Evolutionary conservation across 2,329 filamentous ascomycete species (phyloP).

Genomic region (Trichoderma sp.): DNA sequence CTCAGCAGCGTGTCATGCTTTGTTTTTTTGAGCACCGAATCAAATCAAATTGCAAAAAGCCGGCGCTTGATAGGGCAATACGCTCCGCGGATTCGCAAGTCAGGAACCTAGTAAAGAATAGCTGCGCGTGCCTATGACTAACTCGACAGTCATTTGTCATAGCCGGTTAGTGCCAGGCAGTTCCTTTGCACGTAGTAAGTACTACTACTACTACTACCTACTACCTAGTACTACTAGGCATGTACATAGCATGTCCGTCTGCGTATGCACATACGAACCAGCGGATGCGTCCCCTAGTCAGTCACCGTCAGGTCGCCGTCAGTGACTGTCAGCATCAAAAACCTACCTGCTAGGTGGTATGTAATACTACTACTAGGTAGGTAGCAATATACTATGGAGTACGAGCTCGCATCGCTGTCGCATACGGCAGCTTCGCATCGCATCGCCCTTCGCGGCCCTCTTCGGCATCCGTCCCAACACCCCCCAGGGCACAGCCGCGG

Average conservation of each 20-base stretch:
- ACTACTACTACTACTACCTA: no score
- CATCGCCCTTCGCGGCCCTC: background rate
- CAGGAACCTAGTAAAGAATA: background rate
- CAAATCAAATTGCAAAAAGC: background rate
- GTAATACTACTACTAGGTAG: no score
- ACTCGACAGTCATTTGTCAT: slow-evolving; percentile 8
- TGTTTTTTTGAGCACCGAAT: background rate
- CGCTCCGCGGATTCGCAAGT: background rate
- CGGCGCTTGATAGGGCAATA: background rate
- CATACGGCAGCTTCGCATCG: no score
- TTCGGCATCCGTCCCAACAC: background rate
- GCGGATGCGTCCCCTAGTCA: background rate
- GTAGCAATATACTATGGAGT: background rate
- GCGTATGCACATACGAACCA: background rate
- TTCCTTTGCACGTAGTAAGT: background rate
- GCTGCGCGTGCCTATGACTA: background rate
- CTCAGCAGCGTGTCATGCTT: background rate
- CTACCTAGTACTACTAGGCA: no score
- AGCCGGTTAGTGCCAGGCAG: background rate
- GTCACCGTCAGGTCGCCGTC: background rate
- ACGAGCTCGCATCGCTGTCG: background rate
- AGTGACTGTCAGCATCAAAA: background rate
- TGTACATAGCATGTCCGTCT: no score
- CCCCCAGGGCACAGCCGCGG: background rate
- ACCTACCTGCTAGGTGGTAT: background rate